Base-by-base conservation (phyloP, 2,329 filamentous ascomycete species). In the Aspergillus caelatus region DNA sequence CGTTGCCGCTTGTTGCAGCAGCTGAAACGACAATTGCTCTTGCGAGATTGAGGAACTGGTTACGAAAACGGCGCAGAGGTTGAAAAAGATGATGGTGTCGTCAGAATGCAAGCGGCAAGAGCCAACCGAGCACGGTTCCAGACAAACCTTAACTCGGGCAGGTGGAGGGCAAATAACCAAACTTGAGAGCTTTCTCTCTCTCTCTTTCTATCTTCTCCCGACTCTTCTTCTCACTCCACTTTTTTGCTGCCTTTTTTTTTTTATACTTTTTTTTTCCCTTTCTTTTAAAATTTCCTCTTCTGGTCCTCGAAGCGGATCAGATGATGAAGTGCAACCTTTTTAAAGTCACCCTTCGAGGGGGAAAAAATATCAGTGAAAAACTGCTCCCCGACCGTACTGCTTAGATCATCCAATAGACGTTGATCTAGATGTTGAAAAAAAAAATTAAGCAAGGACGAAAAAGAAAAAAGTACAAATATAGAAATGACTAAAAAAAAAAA, bases 21-120 rank as follows among this genome's bases (percentile, higher is more conserved):
- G 46, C 46, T 50, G 46, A 28, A 30, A 48, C 32, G 43, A 52
- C 57, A 52, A 59, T 43, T 36, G 46, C 32, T 43, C 23, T 48
- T 50, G 53, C 43, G 21, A 53, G 43, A 50, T 50, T 23, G 54
- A 50, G 32, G 30, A 54, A 60, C 58, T 50, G 64, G 68, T 61
- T 65, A 72, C 68, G 72, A 73, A 74, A 74, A 72, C 72, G 72
- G 72, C 63, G 62, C 56, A 55, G 57, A 58, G 59, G 46, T 55
- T 53, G 53, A 52, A 58, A 61, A 57, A 58, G 60, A 60, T 34
- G 64, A 68, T 73, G 72, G 73, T 76, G 74, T 73, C 72, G 74
- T 74, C 72, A 76, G 72, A 72, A 72, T 69, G 71, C 74, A 75
- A 74, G 72, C 73, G 73, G 73, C 72, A 74, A 72, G 68, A 71